phyloP scores from a whole-genome alignment of 441 rosid genomes.

The Erysimum pusillum region DNA sequence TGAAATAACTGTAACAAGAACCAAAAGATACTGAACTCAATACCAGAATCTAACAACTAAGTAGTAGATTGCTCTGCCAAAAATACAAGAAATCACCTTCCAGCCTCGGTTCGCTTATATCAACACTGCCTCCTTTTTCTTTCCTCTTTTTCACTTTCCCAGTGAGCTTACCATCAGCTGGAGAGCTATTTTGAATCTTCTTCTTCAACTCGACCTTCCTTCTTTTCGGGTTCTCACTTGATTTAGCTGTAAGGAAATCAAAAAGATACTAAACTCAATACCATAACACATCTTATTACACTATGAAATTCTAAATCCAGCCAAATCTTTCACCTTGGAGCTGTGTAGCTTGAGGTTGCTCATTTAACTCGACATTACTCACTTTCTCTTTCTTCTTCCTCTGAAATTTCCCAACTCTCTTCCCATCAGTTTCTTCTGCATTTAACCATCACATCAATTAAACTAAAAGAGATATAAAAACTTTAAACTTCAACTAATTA shows the following conservation, averaged over 20 bases:
- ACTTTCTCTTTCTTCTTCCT: constrained; percentile 41
- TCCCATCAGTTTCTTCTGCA: constrained; percentile 10
- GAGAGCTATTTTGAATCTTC: constrained; percentile 34
- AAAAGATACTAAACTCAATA: constrained; percentile 8
- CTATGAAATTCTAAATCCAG: neutral
- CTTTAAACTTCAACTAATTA: no score
- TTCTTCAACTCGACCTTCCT: constrained; percentile 34
- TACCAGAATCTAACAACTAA: neutral
- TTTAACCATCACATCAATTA: neutral
- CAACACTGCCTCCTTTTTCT: constrained; percentile 2
- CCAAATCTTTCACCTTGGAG: constrained; percentile 25
- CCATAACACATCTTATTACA: constrained; percentile 18
- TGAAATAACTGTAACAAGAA: constrained; percentile 26
- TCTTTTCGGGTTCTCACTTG: constrained; percentile 35
- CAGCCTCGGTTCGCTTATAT: neutral
- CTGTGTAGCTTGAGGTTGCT: constrained; percentile 4
- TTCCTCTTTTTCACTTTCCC: constrained; percentile 32
- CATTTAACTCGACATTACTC: constrained; percentile 6
- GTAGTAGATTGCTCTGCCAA: neutral
- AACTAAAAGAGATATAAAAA: neutral
- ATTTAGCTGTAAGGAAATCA: constrained; percentile 1
- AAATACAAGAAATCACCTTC: constrained; percentile 24
- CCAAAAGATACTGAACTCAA: constrained; percentile 28
- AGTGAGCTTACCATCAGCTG: constrained; percentile 11
- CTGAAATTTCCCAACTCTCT: constrained; percentile 27